A percentile compares a stretch with the other conserved stretches of the same genome.
These are phyloP conservation scores for Chimonanthus salicifolius DNA, from an alignment of 164 flowering plant genomes.

Conservation along the genomic window DNA sequence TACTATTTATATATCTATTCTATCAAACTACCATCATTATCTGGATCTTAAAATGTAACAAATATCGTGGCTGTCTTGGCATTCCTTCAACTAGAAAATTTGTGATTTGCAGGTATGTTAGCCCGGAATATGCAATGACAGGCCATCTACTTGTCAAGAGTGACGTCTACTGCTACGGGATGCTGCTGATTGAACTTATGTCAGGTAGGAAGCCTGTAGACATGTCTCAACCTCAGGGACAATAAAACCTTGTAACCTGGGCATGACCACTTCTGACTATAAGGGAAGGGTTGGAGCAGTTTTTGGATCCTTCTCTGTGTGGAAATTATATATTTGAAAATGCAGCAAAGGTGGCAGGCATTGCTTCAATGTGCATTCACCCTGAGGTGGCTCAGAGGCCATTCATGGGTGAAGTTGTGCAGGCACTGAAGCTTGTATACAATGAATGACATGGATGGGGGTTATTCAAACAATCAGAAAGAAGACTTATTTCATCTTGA, in stretches of 20 bases:
- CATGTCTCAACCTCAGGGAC: constrained; percentile 82
- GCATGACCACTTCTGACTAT: constrained; percentile 72
- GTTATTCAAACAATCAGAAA: constrained; percentile 51
- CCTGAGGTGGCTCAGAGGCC: constrained; percentile 87
- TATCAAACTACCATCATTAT: background rate
- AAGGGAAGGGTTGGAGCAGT: constrained; percentile 66
- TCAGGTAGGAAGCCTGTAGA: constrained; percentile 90
- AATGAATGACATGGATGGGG: constrained; percentile 74
- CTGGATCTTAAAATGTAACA: background rate
- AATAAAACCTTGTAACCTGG: constrained; percentile 89
- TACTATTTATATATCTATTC: background rate
- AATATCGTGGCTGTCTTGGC: background rate
- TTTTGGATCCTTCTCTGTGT: constrained; percentile 71
- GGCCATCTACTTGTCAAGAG: constrained; percentile 90
- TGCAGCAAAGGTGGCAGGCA: constrained; percentile 88
- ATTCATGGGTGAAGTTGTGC: constrained; percentile 97
- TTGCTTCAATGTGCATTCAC: constrained; percentile 91
- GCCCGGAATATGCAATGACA: constrained; percentile 88
- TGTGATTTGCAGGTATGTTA: constrained; percentile 70
- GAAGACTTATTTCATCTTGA: constrained; percentile 56
- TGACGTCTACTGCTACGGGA: constrained; percentile 88
- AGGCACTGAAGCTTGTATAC: constrained; percentile 82
- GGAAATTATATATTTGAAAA: constrained; percentile 65
- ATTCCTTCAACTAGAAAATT: background rate
- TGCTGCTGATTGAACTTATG: constrained; percentile 79